Percentiles rank a stretch among this genome's conserved stretches.
These are phyloP conservation scores for Syzygium syzygioides DNA, from an alignment of 441 rosid genomes.

Conservation along the genomic window DNA sequence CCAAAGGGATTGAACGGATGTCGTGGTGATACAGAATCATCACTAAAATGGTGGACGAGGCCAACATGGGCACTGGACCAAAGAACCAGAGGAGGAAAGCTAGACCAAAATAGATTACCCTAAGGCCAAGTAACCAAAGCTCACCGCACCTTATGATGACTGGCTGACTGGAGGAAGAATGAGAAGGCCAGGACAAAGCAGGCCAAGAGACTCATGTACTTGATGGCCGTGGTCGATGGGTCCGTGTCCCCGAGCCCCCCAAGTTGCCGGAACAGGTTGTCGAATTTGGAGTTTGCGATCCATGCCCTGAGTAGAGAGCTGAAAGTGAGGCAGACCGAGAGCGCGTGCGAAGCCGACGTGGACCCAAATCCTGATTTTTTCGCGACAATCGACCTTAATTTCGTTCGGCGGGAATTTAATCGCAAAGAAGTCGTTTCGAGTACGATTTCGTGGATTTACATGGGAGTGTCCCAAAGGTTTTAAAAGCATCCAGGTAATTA, in stretches of 20 bases:
- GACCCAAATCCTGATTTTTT: no score
- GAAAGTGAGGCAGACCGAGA: slow-evolving; percentile 4
- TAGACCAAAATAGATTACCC: slow-evolving; percentile 64
- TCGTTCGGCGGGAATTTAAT: no score
- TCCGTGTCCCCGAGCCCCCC: not conserved
- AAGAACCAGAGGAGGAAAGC: slow-evolving; percentile 67
- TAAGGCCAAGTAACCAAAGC: slow-evolving; percentile 56
- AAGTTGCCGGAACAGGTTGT: not conserved
- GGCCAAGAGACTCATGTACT: slow-evolving; percentile 2
- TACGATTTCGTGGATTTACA: no score
- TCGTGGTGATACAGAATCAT: slow-evolving; percentile 41
- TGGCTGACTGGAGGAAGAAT: slow-evolving; percentile 10
- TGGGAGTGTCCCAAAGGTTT: no score
- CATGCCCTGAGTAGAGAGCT: slow-evolving; percentile 12
- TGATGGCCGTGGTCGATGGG: not conserved
- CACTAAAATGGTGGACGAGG: slow-evolving; percentile 45
- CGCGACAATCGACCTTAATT: no score
- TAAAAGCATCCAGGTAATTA: no score
- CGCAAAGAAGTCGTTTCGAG: no score
- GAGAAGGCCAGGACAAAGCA: slow-evolving; percentile 8
- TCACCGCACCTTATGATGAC: slow-evolving; percentile 55
- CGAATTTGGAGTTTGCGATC: not conserved
- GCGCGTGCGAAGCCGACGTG: no score
- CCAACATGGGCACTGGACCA: slow-evolving; percentile 70
- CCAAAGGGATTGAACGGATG: slow-evolving; percentile 35